These are phyloP conservation scores for Oligophagozyma castellii DNA, from an alignment of 1,139 yeast species.

Conservation along the genomic window DNA sequence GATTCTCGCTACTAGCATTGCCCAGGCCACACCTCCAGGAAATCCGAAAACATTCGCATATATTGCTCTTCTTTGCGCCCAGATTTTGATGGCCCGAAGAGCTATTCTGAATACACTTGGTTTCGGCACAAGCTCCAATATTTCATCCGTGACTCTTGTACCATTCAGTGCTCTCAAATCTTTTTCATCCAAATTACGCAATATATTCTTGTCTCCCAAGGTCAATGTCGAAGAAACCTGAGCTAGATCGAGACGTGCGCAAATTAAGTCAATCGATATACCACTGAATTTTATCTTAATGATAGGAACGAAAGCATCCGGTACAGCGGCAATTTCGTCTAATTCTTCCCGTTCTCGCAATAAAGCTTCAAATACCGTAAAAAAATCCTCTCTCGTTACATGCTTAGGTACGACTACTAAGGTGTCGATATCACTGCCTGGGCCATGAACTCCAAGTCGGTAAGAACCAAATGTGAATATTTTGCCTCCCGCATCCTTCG, in stretches of 20 bases:
- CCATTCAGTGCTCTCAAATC: conserved; percentile 87
- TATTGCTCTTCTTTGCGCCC: conserved; percentile 94
- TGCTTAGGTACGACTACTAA: conserved; percentile 92
- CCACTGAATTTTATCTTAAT: conserved; percentile 80
- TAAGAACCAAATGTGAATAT: conserved; percentile 92
- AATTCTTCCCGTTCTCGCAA: conserved; percentile 61
- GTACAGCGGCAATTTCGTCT: conserved; percentile 83
- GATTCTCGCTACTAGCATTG: conserved; percentile 92
- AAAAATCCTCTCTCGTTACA: conserved; percentile 82
- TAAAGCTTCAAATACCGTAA: conserved; percentile 58
- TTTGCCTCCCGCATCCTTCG: conserved; percentile 93
- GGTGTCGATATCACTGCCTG: conserved; percentile 96
- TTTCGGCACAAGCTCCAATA: conserved; percentile 76
- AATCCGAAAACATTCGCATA: conserved; percentile 93
- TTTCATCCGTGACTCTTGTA: conserved; percentile 94
- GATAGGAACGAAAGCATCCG: conserved; percentile 95
- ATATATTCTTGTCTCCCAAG: conserved; percentile 68
- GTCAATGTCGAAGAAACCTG: conserved; percentile 65
- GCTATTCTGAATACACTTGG: conserved; percentile 90
- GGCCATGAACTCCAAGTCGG: conserved; percentile 90
- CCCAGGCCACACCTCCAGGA: conserved; percentile 99
- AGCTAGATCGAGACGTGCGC: conserved; percentile 69
- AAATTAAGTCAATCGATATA: conserved; percentile 78
- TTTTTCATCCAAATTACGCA: conserved; percentile 77
- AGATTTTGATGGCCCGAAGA: conserved; percentile 76